Base-by-base conservation (phyloP, 139 green algal species). In the Chlamydomonas urium region DNA sequence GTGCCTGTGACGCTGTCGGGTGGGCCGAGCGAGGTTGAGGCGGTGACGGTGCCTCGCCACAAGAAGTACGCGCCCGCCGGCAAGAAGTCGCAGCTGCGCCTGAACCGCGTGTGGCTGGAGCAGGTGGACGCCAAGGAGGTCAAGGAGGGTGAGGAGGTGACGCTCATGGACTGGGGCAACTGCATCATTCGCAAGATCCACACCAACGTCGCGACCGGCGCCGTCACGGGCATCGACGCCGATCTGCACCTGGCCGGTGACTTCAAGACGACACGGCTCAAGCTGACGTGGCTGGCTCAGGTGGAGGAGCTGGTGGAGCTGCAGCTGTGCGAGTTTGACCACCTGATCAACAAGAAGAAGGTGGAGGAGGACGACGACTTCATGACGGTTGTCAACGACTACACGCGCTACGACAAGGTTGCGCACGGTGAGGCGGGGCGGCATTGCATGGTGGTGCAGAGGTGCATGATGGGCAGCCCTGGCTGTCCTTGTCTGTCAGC, bases 111-210 rank as follows among this genome's bases (percentile, higher is more conserved):
- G 3, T 90, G 81, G 84, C 74, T 99, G 2, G 96, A 99, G 66
- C 76, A 92, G 73, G 83, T 62, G 1, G 95, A 99, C 79, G 95
- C 91, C 17, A 38, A 73, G 35, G 71, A 79, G 29, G 6, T 99
- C 0, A 69, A 50, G 2, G 88, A 97, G 59, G 90, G 87, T 1
- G 93, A 97, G 74, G 86, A 91, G 79, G 86, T 98, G 36, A 99
- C 96, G 36, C 86, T 99, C 28, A 99, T 99, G 96, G 91, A 94
- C 69, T 99, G 96, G 96, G 96, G 96, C 71, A 98, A 99, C 65
- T 86, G 81, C 47, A 84, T 98, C 56, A 79, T 99, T 45, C 4
- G 38, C 10, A 63, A 56, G 36, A 81, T 89, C 63, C 66, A 71
- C 1, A 80, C 72, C 29, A 75, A 75, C n/a, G 62, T 67, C 0